Evolutionary conservation across 495 filamentous ascomycete genomes (phyloP).

Genomic region (Lasiosphaeris hirsuta): DNA sequence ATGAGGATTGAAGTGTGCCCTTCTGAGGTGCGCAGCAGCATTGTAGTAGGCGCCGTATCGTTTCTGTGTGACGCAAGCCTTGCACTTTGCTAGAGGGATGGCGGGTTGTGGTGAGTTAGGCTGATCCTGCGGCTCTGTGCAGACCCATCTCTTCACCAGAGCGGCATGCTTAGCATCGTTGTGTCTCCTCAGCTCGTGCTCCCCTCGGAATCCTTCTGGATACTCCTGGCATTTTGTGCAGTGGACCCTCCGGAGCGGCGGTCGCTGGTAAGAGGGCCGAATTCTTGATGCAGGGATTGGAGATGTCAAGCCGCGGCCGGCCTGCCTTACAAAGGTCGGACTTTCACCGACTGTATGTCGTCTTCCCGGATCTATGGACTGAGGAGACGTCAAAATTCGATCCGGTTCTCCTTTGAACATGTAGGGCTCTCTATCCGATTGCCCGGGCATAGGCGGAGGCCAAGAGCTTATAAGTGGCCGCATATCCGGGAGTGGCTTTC

Average conservation of each 20-base stretch:
- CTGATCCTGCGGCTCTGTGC: slow-evolving; percentile 44
- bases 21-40: slow-evolving; percentile 84
- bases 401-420: slow-evolving; percentile 34
- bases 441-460: slow-evolving; percentile 18
- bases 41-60: slow-evolving; percentile 99
- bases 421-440: slow-evolving; percentile 28
- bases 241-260: slow-evolving; percentile 70
- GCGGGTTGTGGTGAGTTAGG: slow-evolving; percentile 51
- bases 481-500: slow-evolving; percentile 43
- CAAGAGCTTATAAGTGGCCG: slow-evolving; percentile 39
- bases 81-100: slow-evolving; percentile 77
- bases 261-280: slow-evolving; percentile 69
- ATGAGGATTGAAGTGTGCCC: slow-evolving; percentile 79
- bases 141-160: slow-evolving; percentile 77
- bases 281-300: slow-evolving; percentile 52
- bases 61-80: slow-evolving; percentile 70
- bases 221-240: slow-evolving; percentile 76
- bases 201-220: slow-evolving; percentile 87
- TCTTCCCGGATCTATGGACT: slow-evolving; percentile 34
- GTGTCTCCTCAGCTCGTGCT: slow-evolving; percentile 89
- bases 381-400: slow-evolving; percentile 30
- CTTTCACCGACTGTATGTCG: slow-evolving; percentile 49
- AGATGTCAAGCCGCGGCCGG: slow-evolving; percentile 37
- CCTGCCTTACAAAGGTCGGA: slow-evolving; percentile 39
- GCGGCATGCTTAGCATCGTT: slow-evolving; percentile 74